Conservation (phyloP, 371 early-diverging fungal species). For the Mucor lusitanicus region DNA sequence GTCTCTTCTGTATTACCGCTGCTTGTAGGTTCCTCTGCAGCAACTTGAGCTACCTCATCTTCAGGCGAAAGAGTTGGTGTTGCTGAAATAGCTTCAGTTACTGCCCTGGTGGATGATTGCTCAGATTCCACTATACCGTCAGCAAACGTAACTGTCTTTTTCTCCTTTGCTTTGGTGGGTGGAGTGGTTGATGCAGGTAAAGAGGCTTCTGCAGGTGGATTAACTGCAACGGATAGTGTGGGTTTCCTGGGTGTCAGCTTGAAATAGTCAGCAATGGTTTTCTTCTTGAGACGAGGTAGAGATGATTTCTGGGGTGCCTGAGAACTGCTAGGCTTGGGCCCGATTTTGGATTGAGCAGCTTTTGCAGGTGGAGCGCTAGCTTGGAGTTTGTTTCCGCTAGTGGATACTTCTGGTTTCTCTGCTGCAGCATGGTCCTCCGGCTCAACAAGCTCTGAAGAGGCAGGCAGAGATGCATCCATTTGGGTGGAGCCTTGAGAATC, state of each 20-base stretch:
- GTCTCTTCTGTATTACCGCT: not conserved
- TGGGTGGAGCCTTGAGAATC: not conserved
- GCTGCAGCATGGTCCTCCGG: not conserved
- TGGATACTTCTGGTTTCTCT: not conserved
- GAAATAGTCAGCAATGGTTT: slow-evolving; percentile 5
- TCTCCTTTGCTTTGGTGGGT: not conserved
- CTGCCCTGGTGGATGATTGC: not conserved
- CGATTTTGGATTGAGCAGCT: not conserved
- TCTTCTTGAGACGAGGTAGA: not conserved
- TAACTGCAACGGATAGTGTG: not conserved
- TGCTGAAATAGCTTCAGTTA: not conserved
- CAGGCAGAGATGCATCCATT: not conserved
- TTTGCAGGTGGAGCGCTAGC: not conserved
- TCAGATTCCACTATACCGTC: not conserved
- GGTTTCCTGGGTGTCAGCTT: not conserved
- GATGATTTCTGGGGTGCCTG: not conserved
- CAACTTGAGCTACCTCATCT: no score
- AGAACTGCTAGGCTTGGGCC: not conserved
- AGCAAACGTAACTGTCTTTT: not conserved
- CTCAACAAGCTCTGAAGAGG: not conserved
- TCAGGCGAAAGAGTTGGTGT: no score
- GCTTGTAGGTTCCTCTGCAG: not conserved
- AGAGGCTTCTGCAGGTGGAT: not conserved
- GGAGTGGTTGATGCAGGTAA: not conserved
- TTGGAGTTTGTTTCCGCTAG: not conserved